These are phyloP conservation scores for Ramaria sp. DNA, from an alignment of 768 basidiomycete genomes.

Conservation along the genomic window DNA sequence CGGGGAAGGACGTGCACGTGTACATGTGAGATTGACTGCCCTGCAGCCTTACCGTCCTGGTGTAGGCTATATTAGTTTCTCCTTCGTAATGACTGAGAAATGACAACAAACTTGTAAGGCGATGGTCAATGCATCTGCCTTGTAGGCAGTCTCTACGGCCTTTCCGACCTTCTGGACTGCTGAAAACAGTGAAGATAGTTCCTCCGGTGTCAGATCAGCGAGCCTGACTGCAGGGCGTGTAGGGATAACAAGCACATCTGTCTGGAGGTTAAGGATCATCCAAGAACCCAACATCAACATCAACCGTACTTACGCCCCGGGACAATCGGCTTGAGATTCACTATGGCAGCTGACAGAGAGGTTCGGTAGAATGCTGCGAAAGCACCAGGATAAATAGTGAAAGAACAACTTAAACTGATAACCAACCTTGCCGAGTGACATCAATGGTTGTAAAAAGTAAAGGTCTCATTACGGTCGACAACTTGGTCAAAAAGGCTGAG, in stretches of 20 bases:
- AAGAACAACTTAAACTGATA: not conserved
- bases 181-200: slow-evolving; percentile 71
- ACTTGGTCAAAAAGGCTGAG: no score
- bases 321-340: slow-evolving; percentile 90
- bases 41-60: slow-evolving; percentile 82
- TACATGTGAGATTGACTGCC: slow-evolving; percentile 85
- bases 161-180: slow-evolving; percentile 71
- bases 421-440: slow-evolving; percentile 56
- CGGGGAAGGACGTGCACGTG: slow-evolving; percentile 93
- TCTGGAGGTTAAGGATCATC: not conserved
- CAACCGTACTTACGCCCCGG: slow-evolving; percentile 69
- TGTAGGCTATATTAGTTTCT: not conserved
- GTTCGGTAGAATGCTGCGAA: slow-evolving; percentile 41
- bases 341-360: slow-evolving; percentile 69
- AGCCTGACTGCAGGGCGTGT: slow-evolving; percentile 38
- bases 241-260: slow-evolving; percentile 54
- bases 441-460: slow-evolving; percentile 73
- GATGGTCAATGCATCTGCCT: slow-evolving; percentile 74
- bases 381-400: slow-evolving; percentile 9
- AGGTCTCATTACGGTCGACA: not conserved
- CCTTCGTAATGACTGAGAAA: not conserved
- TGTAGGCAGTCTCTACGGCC: slow-evolving; percentile 74
- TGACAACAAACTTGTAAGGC: slow-evolving; percentile 65
- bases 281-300: slow-evolving; percentile 28
- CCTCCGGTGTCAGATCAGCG: slow-evolving; percentile 36